Evolutionary conservation across 1,284 basidiomycete genomes (phyloP), one percentile per base, ranked within the genome.

Genomic region (Ganoderma sinense): DNA sequence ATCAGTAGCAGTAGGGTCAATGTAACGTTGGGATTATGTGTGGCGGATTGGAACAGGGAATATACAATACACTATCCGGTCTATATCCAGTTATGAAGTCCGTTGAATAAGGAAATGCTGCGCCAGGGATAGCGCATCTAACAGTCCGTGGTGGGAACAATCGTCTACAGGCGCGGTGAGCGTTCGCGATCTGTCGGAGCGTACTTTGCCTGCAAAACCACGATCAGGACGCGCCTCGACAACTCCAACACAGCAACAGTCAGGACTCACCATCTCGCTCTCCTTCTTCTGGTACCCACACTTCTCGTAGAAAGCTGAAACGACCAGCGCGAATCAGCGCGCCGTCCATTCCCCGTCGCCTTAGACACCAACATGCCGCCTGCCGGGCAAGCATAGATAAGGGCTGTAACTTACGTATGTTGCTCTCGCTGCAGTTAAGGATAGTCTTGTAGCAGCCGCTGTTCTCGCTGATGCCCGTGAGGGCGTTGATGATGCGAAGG

Each of bases 391-490:
- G 20, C 33, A 62, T 71, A 79, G 69, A 58, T 43, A 39, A 59
- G 58, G 53, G 23, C 18, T 20, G 41, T 20, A 26, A 90, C 96
- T 82, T 80, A 98, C 97, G 91, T 73, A 97, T 93, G 77, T 99
- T 99, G 65, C 89, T 86, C 72, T 95, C 91, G 78, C 89, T 96
- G 82, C 97, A 99, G 81, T 99, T 98, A 76, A 99, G 83, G 74
- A 99, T 98, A 26, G 96, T 96, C 90, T 99, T 98, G 84, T 98
- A 98, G 82, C 94, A 91, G 36, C 96, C 92, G 71, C 84, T 83
- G 72, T 81, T 85, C 86, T 96, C 90, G 75, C 93, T 92, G 79
- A 97, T 90, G 72, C 86, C 84, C 20, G 93, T 94, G 75, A 99
- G 86, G 5, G 93, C 91, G 74, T 95, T 88, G 78, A 99, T 97